Evolutionary conservation across 2,329 filamentous ascomycete species (phyloP).

Genomic region (Mycosphaerelloides madeirae): DNA sequence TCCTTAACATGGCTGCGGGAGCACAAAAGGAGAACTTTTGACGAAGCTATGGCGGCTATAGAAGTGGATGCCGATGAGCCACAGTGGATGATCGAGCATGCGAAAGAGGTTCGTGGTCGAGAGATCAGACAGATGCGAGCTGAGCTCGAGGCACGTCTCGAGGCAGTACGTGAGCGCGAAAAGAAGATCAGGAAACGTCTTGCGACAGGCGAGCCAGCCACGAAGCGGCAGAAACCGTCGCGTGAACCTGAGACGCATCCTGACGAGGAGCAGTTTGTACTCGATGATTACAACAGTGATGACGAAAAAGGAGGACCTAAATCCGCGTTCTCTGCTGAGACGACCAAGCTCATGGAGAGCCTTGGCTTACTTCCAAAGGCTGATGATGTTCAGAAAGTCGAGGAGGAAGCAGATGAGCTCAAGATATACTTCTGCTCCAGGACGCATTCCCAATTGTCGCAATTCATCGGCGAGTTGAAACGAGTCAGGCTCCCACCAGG

Average conservation of each 20-base stretch:
- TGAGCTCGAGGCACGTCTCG: conserved; percentile 69
- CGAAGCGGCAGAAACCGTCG: conserved; percentile 43
- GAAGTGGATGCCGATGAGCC: conserved; percentile 62
- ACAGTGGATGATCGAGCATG: conserved; percentile 77
- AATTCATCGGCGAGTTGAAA: conserved; percentile 78
- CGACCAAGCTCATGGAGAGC: conserved; percentile 66
- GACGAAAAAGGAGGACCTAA: conserved; percentile 37
- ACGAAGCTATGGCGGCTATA: conserved; percentile 49
- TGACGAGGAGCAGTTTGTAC: conserved; percentile 65
- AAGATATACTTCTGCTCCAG: conserved; percentile 92
- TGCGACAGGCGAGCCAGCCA: conserved; percentile 41
- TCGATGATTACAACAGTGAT: conserved; percentile 71
- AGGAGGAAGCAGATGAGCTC: conserved; percentile 59
- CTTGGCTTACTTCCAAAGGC: conserved; percentile 37
- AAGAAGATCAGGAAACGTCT: conserved; percentile 54
- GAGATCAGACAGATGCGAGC: conserved; percentile 63
- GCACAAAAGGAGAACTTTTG: conserved; percentile 61
- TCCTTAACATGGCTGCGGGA: conserved; percentile 87
- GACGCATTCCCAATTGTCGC: conserved; percentile 85
- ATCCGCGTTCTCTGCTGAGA: conserved; percentile 59
- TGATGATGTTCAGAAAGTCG: conserved; percentile 37
- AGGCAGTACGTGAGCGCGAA: conserved; percentile 56
- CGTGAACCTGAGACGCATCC: conserved; percentile 26
- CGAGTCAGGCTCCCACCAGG: conserved; percentile 74
- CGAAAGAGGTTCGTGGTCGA: conserved; percentile 62